Evolutionary conservation across 768 basidiomycete species (phyloP), one percentile per base, ranked within the genome.

Genomic region (Suillus brevipes): DNA sequence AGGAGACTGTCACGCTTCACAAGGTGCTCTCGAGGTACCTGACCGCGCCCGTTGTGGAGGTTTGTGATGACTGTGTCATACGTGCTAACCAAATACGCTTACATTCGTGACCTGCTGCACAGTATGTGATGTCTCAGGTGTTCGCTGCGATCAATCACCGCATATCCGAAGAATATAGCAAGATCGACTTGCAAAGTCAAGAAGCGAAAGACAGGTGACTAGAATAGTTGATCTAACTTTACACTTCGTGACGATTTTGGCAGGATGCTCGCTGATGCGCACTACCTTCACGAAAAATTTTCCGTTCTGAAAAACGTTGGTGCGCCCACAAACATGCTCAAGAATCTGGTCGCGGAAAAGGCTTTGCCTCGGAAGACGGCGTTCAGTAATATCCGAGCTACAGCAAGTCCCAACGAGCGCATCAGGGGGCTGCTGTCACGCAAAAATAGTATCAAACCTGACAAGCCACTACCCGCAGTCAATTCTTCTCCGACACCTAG

Each of bases 121-220:
- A 97, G 93, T 86, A 85, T 75, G 94, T 99, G 73, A 96, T 98
- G 93, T 87, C 89, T 42, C 94, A 98, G 74, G 97, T 99, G 16
- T 90, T 98, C 66, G 92, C 92, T 23, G 89, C 94, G 16, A 95
- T 98, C 77, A 95, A 95, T 76, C 89, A 94, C 78, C 87, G 92
- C 42, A 81, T 99, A 25, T 89, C 89, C 45, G 94, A 96, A 72
- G 94, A 95, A 74, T 97, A 90, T 77, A 82, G 82, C 61, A 87
- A 84, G 72, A 87, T 97, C 63, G 92, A 95, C 69, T 80, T 98
- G 37, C 93, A 89, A 61, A 87, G 85, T 71, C 86, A 87, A 65
- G 92, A 90, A 66, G 95, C 93, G 28, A 97, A 97, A 80, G 85
- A 87, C 64, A 87, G 94, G 94, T 94, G 69, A 65, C 69, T 68